Conservation (phyloP, 1,284 basidiomycete genomes). For the Apiotrichum siamense region DNA sequence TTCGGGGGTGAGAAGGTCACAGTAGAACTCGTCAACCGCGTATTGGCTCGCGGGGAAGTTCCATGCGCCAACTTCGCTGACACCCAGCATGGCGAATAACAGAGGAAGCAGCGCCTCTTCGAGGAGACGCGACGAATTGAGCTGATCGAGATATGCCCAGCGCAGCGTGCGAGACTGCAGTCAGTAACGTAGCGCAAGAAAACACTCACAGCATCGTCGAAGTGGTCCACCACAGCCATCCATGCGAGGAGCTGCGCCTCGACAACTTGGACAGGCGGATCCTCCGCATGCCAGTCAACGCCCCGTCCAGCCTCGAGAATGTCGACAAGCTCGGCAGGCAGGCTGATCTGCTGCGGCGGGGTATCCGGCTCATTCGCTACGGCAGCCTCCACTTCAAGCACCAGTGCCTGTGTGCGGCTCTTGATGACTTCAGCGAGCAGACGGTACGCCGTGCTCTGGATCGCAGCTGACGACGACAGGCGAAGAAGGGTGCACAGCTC, state of each 20-base stretch:
- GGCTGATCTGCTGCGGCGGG: conserved; percentile 31
- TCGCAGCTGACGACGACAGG: conserved; percentile 25
- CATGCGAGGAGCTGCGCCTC: conserved; percentile 65
- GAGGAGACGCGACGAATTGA: conserved; percentile 66
- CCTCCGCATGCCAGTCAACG: conserved; percentile 43
- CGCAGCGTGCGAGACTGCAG: conserved; percentile 40
- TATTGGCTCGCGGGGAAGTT: conserved; percentile 57
- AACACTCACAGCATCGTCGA: conserved; percentile 67
- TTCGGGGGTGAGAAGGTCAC: conserved; percentile 58
- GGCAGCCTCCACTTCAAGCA: conserved; percentile 68
- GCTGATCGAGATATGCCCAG: conserved; percentile 70
- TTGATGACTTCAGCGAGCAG: conserved; percentile 33
- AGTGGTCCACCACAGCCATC: conserved; percentile 84
- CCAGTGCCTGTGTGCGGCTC: conserved; percentile 51
- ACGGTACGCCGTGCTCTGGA: conserved; percentile 40
- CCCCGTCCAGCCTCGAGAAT: conserved; percentile 55
- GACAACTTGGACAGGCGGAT: conserved; percentile 40
- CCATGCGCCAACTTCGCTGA: conserved; percentile 44
- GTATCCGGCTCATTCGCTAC: conserved; percentile 24
- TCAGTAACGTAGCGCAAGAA: not conserved
- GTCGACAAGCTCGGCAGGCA: conserved; percentile 63
- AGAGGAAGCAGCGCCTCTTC: conserved; percentile 64
- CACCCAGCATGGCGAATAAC: conserved; percentile 62
- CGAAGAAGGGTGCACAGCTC: conserved; percentile 46
- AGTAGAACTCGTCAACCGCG: conserved; percentile 75